Percentiles rank a stretch among this genome's conserved stretches.
Evolutionary conservation across 1,139 yeast genomes (phyloP).

Genomic region (Suhomyces panamericanus): DNA sequence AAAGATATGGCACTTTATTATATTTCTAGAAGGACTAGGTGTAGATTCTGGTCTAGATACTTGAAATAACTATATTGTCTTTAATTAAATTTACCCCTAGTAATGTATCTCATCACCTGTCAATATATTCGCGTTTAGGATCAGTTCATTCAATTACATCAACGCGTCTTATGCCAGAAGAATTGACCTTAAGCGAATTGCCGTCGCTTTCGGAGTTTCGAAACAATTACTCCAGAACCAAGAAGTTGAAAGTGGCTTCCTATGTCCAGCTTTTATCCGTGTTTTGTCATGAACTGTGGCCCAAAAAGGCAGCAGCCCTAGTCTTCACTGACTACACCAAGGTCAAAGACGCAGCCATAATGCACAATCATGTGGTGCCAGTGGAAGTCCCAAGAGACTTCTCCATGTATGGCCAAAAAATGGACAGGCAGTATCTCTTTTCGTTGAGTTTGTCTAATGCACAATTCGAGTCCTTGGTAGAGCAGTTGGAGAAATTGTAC

Average conservation of each 20-base stretch:
- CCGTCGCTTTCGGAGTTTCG: slow-evolving; percentile 1
- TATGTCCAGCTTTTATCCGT: slow-evolving; percentile 7
- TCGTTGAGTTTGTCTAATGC: slow-evolving; percentile 12
- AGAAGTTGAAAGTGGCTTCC: not conserved
- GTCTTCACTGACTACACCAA: slow-evolving; percentile 23
- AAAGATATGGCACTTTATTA: too few species aligned
- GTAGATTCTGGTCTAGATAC: too few species aligned
- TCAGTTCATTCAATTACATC: not conserved
- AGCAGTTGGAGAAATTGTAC: not conserved
- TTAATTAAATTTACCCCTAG: too few species aligned
- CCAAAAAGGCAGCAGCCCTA: slow-evolving; percentile 16
- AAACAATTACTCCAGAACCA: not conserved
- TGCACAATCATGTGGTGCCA: slow-evolving; percentile 1
- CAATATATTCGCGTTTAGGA: too few species aligned
- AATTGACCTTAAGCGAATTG: not conserved
- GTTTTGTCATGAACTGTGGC: slow-evolving; percentile 14
- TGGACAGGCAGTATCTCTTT: slow-evolving; percentile 12
- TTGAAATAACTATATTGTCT: too few species aligned
- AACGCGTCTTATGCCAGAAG: slow-evolving; percentile 2
- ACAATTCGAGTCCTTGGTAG: slow-evolving; percentile 3
- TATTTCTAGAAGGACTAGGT: too few species aligned
- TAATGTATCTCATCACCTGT: too few species aligned
- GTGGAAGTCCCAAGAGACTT: slow-evolving; percentile 8
- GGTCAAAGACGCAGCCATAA: slow-evolving; percentile 14
- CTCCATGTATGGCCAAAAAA: slow-evolving; percentile 15